Percentiles rank a stretch among this genome's conserved stretches.
phyloP scores from a whole-genome alignment of 139 green algal species.

The Yamagishiella unicocca region DNA sequence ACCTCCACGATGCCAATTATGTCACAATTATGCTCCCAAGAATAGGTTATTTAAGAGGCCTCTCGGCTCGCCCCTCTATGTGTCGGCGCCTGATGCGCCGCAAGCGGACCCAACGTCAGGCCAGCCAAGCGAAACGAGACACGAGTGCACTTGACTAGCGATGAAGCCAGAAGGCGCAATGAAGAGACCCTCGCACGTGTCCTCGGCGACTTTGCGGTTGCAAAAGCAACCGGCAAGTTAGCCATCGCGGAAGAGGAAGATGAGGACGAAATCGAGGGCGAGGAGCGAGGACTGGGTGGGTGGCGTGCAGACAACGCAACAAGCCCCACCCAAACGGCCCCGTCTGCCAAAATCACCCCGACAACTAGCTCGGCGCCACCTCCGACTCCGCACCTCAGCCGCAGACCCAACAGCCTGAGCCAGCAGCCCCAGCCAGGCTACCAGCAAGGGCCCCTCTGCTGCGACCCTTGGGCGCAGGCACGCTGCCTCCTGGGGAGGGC shows the following conservation, averaged over 20 bases:
- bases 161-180: constrained; percentile 19
- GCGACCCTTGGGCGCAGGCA: too few relatives aligned
- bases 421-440: too few relatives aligned
- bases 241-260: constrained; percentile 4
- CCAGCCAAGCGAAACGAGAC: neutral
- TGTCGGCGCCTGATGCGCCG: constrained; percentile 3
- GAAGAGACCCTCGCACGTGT: neutral
- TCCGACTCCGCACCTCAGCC: too few relatives aligned
- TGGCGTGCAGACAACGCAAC: constrained; percentile 21
- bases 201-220: neutral
- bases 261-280: constrained; percentile 34
- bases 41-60: neutral
- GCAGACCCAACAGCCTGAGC: too few relatives aligned
- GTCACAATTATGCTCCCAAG: neutral
- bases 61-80: neutral
- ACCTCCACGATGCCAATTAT: neutral
- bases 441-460: too few relatives aligned
- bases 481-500: too few relatives aligned
- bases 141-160: neutral
- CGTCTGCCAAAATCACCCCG: too few relatives aligned
- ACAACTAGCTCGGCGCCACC: too few relatives aligned
- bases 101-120: neutral
- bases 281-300: constrained; percentile 44
- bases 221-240: neutral
- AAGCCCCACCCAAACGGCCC: too few relatives aligned